Conservation (phyloP, 1,284 basidiomycete species). For the Trichosporon sp. region DNA sequence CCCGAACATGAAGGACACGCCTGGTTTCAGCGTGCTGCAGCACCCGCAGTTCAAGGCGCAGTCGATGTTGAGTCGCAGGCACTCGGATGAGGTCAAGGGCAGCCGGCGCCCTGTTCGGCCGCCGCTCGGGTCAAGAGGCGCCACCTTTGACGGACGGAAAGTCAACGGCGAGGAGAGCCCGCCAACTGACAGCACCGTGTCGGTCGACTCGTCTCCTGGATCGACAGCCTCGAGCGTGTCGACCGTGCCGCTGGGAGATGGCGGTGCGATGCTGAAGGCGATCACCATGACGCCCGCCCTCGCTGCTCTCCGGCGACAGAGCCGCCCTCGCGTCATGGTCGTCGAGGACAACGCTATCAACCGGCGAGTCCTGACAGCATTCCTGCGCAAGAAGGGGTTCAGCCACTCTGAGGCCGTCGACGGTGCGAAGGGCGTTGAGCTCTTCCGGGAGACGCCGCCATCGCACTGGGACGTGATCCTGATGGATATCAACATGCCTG, state of each 20-base stretch:
- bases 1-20: not conserved
- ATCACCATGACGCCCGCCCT: conserved; percentile 43
- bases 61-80: not conserved
- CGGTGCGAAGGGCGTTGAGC: conserved; percentile 75
- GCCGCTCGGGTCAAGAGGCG: not conserved
- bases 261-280: conserved; percentile 53
- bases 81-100: conserved; percentile 1
- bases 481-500: conserved; percentile 87
- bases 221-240: conserved; percentile 20
- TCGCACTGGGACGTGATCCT: conserved; percentile 63
- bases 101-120: not conserved
- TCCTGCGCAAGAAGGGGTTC: conserved; percentile 66
- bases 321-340: conserved; percentile 59
- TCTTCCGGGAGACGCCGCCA: conserved; percentile 64
- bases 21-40: not conserved
- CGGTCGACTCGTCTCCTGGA: not conserved
- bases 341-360: conserved; percentile 73
- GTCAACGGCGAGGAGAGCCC: not conserved
- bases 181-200: not conserved
- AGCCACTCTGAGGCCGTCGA: conserved; percentile 74
- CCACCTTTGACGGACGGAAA: not conserved
- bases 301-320: conserved; percentile 25
- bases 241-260: conserved; percentile 51
- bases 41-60: not conserved
- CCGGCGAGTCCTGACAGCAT: conserved; percentile 61